These are phyloP conservation scores for Nitzschia palea DNA, from an alignment of 108 stramenopile species.

Conservation along the genomic window DNA sequence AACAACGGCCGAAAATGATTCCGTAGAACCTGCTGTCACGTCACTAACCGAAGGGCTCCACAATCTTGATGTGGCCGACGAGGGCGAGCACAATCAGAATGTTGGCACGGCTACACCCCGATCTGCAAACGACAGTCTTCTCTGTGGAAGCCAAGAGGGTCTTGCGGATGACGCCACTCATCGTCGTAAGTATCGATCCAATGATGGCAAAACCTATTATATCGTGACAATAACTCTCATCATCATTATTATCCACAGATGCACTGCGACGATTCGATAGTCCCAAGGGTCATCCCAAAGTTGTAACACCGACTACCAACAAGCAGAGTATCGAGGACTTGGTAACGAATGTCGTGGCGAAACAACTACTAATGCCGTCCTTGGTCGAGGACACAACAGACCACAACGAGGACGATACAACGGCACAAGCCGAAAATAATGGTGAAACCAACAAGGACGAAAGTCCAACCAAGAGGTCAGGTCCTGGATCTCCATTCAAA, in stretches of 20 bases:
- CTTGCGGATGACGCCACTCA: neutral
- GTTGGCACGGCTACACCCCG: too few species aligned
- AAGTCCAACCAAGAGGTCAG: neutral
- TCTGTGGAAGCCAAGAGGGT: slow-evolving; percentile 15
- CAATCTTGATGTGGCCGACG: too few species aligned
- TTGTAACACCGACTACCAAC: slow-evolving; percentile 28
- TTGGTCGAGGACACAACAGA: neutral
- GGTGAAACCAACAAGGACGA: neutral
- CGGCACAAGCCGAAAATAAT: neutral
- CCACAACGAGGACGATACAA: neutral
- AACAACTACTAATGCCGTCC: slow-evolving; percentile 37
- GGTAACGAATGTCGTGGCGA: slow-evolving; percentile 33
- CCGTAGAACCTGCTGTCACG: too few species aligned
- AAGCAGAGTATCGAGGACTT: slow-evolving; percentile 35
- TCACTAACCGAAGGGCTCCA: too few species aligned
- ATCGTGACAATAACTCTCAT: neutral
- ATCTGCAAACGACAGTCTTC: too few species aligned
- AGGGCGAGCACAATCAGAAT: too few species aligned
- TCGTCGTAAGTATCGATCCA: slow-evolving; percentile 19
- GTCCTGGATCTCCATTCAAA: neutral
- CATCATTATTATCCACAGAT: slow-evolving; percentile 4
- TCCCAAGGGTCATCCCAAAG: slow-evolving; percentile 17
- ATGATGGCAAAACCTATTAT: neutral
- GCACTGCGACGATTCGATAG: slow-evolving; percentile 36
- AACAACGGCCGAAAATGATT: too few species aligned